Conservation (phyloP, 805 yeast genomes). For the Myxozyma monticola region DNA sequence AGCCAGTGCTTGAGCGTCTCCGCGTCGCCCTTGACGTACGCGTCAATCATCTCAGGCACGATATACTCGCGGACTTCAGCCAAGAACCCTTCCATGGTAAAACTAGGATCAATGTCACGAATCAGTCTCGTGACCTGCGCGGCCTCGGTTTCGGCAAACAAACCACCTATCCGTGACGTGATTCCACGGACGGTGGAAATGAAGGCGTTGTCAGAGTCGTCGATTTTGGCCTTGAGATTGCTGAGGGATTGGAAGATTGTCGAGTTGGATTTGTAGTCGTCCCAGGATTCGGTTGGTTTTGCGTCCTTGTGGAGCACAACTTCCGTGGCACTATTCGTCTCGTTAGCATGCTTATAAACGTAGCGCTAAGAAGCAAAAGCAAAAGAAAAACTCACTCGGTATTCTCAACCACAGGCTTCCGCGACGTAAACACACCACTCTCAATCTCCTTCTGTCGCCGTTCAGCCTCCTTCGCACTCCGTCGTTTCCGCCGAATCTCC, state of each 20-base stretch:
- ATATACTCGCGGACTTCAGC: constrained; percentile 86
- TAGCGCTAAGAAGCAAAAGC: background rate
- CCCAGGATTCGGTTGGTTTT: constrained; percentile 63
- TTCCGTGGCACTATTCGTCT: constrained; percentile 53
- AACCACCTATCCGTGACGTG: constrained; percentile 75
- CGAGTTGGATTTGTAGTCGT: constrained; percentile 65
- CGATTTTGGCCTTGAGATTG: constrained; percentile 61
- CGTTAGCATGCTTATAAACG: constrained; percentile 37
- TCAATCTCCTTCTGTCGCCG: constrained; percentile 47
- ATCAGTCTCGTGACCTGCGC: constrained; percentile 88
- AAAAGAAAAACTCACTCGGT: constrained; percentile 27
- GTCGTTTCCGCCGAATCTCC: constrained; percentile 73
- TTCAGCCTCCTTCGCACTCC: constrained; percentile 49
- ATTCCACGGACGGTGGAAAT: constrained; percentile 78
- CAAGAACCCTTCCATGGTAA: constrained; percentile 74
- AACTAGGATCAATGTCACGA: constrained; percentile 85
- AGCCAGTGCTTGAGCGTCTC: constrained; percentile 83
- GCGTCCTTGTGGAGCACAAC: constrained; percentile 80
- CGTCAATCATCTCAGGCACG: constrained; percentile 93
- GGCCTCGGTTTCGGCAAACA: constrained; percentile 94
- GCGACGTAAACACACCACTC: constrained; percentile 51
- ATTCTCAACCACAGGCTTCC: constrained; percentile 70
- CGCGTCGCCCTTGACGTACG: constrained; percentile 89
- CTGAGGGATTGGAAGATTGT: constrained; percentile 65
- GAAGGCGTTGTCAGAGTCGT: constrained; percentile 91